Base-by-base conservation (phyloP, 2,329 filamentous ascomycete species). In the Venturia nashicola region DNA sequence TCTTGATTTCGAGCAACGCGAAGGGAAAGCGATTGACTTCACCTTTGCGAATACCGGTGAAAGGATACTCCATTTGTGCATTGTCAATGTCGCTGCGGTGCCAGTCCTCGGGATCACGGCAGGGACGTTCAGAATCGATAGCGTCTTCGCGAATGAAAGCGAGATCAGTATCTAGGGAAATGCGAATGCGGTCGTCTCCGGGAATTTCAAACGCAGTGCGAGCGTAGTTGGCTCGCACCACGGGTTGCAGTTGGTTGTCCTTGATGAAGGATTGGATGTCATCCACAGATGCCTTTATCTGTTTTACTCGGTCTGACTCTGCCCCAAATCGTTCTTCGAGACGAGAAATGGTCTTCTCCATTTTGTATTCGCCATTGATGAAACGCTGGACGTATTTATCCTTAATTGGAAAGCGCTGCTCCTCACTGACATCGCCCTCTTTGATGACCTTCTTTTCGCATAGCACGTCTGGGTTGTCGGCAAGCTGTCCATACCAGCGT, bases 191-290 rank as follows among this genome's bases (percentile, higher is more conserved):
- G 74, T 95, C 86, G 72, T 99, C 92, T 16, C 90, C 86, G 6
- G 94, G 94, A 68, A 96, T 96, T 76, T 99, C 94, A 79, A 97
- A 99, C 0, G 94, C 94, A 0, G 91, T 96, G 67, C 94, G 89
- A 46, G 87, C 89, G 74, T 97, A 97, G 76, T 96, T 96, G 67
- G 94, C 94, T 61, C 94, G 86, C 62, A 99, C 76, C 40, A 96
- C 83, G 5, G 94, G 94, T 72, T 93, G 85, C 18, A 99, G 80
- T 64, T 89, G 83, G 70, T 90, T 85, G 59, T 89, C 82, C 70
- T 85, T 83, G 72, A 97, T 86, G 70, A 96, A 93, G 0, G 81
- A 79, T 73, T 96, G 91, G 48, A 97, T 89, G 66, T 87, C 84
- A 59, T 86, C 79, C 18, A 93, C 88, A 2, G 88, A 87, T 43